phyloP scores from a whole-genome alignment of 306 rosid genomes.

The Alnus glutinosa region DNA sequence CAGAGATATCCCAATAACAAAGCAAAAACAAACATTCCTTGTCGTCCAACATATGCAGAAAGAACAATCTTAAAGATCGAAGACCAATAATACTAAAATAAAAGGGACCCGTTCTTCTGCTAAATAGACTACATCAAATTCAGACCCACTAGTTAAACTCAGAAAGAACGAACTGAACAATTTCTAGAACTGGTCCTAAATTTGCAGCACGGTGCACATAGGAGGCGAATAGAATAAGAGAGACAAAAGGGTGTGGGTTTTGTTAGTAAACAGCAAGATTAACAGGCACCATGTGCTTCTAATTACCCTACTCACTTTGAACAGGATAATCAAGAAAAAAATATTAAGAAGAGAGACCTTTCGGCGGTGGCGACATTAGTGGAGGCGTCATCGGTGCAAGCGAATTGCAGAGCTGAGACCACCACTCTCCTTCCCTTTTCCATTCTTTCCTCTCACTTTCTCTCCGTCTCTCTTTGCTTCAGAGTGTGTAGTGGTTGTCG shows the following conservation, averaged over 20 bases:
- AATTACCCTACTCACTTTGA: not conserved
- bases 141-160: not conserved
- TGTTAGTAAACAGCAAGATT: not conserved
- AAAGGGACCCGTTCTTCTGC: not conserved
- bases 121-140: not conserved
- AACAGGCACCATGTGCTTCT: not conserved
- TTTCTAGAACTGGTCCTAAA: not conserved
- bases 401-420: constrained; percentile 85
- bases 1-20: not conserved
- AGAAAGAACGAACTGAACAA: not conserved
- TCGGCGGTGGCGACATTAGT: constrained; percentile 77
- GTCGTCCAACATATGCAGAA: not conserved
- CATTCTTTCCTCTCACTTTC: constrained; percentile 29
- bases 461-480: not conserved
- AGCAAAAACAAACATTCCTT: not conserved
- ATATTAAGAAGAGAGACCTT: constrained; percentile 41
- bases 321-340: not conserved
- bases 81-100: not conserved
- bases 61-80: not conserved
- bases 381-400: constrained; percentile 74
- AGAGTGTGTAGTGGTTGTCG: too few species aligned
- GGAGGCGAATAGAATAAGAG: not conserved
- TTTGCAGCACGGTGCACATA: not conserved
- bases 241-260: not conserved
- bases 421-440: constrained; percentile 51